phyloP scores from a whole-genome alignment of 331 rosid species.

The Acacia pycnantha region DNA sequence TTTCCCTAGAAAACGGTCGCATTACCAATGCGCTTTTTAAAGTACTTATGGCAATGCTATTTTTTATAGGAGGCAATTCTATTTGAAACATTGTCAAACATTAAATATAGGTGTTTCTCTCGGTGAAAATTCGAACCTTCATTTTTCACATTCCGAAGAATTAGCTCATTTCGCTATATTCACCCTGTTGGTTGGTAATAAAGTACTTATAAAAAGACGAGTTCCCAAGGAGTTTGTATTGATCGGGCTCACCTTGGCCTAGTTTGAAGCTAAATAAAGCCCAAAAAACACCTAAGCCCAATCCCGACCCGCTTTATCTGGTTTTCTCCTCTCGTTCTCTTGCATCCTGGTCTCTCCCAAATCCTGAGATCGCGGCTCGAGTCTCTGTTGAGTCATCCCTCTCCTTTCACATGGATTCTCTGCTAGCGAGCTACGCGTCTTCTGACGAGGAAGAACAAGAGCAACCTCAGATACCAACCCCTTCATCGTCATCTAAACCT shows the following conservation, averaged over 20 bases:
- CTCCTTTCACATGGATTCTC: conserved; percentile 62
- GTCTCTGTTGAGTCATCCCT: too few relatives aligned
- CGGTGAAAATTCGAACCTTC: fast-evolving
- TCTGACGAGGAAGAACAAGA: conserved; percentile 67
- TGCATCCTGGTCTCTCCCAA: neutral
- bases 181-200: too few relatives aligned
- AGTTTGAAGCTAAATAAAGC: neutral
- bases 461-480: conserved; percentile 14
- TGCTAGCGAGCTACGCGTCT: conserved; percentile 80
- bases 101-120: too few relatives aligned
- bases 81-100: too few relatives aligned
- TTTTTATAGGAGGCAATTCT: too few relatives aligned
- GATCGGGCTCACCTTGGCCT: neutral
- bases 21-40: too few relatives aligned
- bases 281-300: neutral
- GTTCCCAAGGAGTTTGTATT: too few relatives aligned
- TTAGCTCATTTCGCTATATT: too few relatives aligned
- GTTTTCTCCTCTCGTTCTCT: neutral
- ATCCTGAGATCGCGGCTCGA: neutral
- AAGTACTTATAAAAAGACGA: too few relatives aligned
- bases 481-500: conserved; percentile 26
- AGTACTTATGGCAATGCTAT: too few relatives aligned
- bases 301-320: neutral
- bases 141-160: fast-evolving
- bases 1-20: too few relatives aligned